Base-by-base conservation (phyloP, 805 yeast genomes). In the Grigorovia humatica region DNA sequence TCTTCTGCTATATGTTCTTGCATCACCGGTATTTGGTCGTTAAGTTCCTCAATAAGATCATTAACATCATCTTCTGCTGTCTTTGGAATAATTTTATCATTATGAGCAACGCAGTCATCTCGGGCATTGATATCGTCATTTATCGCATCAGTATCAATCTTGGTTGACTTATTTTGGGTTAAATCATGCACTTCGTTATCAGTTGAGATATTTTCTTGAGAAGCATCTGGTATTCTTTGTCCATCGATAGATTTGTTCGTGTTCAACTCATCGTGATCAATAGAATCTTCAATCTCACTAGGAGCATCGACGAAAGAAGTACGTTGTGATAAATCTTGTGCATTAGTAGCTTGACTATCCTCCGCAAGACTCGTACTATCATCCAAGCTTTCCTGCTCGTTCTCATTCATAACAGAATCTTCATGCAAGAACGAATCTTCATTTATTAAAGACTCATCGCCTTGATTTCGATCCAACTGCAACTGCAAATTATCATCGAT, bases 401-500 rank as follows among this genome's bases (percentile, higher is more conserved):
- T 13, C 11, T 32, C 38, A 11, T 32, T 9, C 11, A 32, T 32
- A 3, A 11, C 38, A 32, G 38, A 9, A 23, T 23, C 27, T 23
- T 23, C 27, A 23, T 32, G 38, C 15, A 32, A 4, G 11, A 32
- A 32, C 15, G 38, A 32, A 32, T 44, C 38, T 42, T 48, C 51
- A 18, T 18, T 30, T 23, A 8, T n/a, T n/a, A 18, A 17, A 13
- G 18, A 11, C 41, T 17, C 35, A 6, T 44, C 51, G 29, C 35
- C 44, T 15, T 42, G 23, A 32, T 27, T 42, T 13, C 38, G 9
- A 43, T 43, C 45, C 35, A 44, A 45, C 13, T 46, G 51, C 41
- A 46, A 15, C 17, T 65, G 62, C 44, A 68, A 50, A 52, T 68
- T 68, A 46, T 66, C 68, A 46, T 62, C 68, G 18, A 68, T 62